These are phyloP conservation scores for Pilatotrama ljubarskyi DNA, from an alignment of 768 basidiomycete genomes.

Conservation along the genomic window DNA sequence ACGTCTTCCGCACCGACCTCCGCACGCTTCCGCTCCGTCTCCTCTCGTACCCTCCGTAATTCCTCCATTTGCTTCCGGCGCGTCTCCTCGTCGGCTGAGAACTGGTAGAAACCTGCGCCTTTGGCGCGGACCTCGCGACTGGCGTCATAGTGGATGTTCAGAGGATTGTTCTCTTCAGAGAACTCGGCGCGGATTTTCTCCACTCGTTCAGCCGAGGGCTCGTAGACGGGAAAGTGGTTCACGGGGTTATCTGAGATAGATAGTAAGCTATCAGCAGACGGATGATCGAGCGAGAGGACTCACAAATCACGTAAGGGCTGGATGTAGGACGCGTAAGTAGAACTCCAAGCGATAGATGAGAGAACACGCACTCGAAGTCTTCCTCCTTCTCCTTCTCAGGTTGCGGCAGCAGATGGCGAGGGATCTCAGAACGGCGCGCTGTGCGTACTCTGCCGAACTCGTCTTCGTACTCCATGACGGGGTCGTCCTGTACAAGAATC, in stretches of 20 bases:
- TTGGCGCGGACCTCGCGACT: conserved; percentile 79
- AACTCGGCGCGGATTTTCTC: conserved; percentile 71
- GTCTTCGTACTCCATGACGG: conserved; percentile 82
- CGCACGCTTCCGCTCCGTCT: conserved; percentile 65
- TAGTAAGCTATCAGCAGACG: background rate
- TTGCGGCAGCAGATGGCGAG: conserved; percentile 56
- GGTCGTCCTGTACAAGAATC: conserved; percentile 56
- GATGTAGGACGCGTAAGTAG: no score
- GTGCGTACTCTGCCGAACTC: conserved; percentile 82
- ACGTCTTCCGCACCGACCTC: conserved; percentile 62
- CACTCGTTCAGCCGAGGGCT: conserved; percentile 77
- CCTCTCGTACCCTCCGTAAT: conserved; percentile 61
- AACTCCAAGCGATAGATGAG: conserved; percentile 33
- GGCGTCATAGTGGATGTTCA: conserved; percentile 80
- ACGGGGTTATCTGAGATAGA: conserved; percentile 66
- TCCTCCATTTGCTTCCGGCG: conserved; percentile 83
- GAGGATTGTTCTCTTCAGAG: conserved; percentile 70
- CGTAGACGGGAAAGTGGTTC: conserved; percentile 85
- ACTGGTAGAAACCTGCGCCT: conserved; percentile 91
- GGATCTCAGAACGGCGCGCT: conserved; percentile 72
- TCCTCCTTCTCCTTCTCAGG: conserved; percentile 51
- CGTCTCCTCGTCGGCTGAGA: conserved; percentile 82
- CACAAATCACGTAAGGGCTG: conserved; percentile 31
- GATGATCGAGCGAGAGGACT: background rate
- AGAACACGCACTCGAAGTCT: conserved; percentile 52